phyloP scores from a whole-genome alignment of 306 rosid species.

The Quillaja saponaria region DNA sequence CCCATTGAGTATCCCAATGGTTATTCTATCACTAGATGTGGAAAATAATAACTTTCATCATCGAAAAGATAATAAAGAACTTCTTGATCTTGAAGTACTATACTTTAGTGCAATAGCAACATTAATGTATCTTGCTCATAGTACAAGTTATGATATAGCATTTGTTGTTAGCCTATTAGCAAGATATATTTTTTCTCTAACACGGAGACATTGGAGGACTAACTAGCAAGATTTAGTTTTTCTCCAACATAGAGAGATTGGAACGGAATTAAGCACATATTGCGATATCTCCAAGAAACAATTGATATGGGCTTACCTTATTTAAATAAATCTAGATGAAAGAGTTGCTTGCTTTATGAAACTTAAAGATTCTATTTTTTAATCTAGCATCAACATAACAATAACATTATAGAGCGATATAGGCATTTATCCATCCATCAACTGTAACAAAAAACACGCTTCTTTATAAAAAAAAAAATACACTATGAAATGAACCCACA shows the following conservation, averaged over 20 bases:
- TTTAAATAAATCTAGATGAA: background rate
- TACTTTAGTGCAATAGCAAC: background rate
- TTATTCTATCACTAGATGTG: background rate
- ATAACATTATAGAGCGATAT: no score
- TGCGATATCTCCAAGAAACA: background rate
- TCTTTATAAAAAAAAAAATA: no score
- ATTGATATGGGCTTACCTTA: background rate
- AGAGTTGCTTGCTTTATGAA: no score
- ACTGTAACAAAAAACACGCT: no score
- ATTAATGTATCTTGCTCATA: background rate
- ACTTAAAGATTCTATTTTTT: no score
- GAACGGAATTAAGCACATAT: background rate
- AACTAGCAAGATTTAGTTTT: background rate
- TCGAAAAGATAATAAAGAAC: background rate
- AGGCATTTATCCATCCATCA: no score
- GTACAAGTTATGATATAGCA: no score
- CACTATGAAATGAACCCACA: no score
- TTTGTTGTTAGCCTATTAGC: background rate
- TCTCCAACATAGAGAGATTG: background rate
- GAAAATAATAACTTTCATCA: background rate
- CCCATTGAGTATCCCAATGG: background rate
- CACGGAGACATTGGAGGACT: no score
- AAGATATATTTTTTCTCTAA: background rate
- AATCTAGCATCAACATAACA: no score
- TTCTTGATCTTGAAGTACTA: background rate